Percentiles rank a stretch among this genome's conserved stretches.
phyloP scores from a whole-genome alignment of 345 rosid species.

The Dimocarpus longan region DNA sequence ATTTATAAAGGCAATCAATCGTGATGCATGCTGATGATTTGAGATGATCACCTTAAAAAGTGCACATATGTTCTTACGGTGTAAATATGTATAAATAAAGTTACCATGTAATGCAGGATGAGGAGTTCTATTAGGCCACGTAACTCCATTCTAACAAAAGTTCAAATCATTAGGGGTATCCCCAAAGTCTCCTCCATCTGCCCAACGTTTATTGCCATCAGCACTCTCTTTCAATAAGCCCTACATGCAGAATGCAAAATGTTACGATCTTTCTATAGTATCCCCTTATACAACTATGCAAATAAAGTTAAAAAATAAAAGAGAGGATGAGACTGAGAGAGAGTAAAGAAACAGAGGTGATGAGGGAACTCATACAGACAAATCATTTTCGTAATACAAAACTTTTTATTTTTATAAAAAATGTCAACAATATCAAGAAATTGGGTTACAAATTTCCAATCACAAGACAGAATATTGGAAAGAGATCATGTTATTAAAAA shows the following conservation, averaged over 20 bases:
- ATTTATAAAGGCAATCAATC: conserved; percentile 14
- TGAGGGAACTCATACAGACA: background rate
- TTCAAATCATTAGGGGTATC: conserved; percentile 24
- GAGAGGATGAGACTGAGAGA: too few relatives aligned
- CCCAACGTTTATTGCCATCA: conserved; percentile 74
- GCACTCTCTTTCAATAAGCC: too few relatives aligned
- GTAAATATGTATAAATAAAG: conserved; percentile 19
- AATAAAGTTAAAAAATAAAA: background rate
- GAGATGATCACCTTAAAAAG: conserved; percentile 5
- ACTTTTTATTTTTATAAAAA: background rate
- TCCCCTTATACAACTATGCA: background rate
- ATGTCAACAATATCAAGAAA: background rate
- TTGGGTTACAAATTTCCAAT: background rate
- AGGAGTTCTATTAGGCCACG: conserved; percentile 92
- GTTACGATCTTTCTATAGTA: background rate
- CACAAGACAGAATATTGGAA: background rate
- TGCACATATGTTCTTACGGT: background rate
- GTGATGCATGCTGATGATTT: conserved; percentile 27
- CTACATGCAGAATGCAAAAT: too few relatives aligned
- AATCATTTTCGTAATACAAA: background rate
- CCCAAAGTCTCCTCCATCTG: conserved; percentile 98
- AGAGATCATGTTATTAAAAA: background rate
- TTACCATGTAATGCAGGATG: conserved; percentile 94
- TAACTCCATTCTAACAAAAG: conserved; percentile 88
- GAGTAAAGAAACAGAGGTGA: background rate